phyloP scores from a whole-genome alignment of 768 basidiomycete species.

The Suillus subalutaceus region DNA sequence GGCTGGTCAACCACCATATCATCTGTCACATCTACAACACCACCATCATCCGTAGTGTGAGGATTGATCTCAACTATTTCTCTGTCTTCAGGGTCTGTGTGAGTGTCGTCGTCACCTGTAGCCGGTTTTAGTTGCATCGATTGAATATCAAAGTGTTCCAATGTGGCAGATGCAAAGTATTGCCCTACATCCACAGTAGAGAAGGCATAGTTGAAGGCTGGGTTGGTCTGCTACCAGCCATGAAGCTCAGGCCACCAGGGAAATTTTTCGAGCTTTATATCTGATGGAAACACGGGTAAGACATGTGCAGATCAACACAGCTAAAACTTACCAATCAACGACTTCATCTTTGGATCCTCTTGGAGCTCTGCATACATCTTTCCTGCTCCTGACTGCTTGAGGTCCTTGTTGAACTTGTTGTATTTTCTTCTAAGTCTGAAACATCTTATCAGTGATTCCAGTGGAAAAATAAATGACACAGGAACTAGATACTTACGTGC shows the following conservation, averaged over 20 bases:
- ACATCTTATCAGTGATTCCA: neutral
- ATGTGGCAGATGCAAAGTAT: constrained; percentile 10
- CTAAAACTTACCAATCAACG: neutral
- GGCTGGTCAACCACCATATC: neutral
- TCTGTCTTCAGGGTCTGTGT: neutral
- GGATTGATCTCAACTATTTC: neutral
- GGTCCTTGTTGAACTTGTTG: neutral
- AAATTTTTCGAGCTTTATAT: constrained; percentile 9
- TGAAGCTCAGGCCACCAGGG: constrained; percentile 16
- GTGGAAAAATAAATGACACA: neutral
- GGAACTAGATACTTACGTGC: neutral
- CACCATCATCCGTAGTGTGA: neutral
- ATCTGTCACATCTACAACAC: neutral
- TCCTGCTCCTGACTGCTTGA: neutral
- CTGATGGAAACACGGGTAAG: neutral
- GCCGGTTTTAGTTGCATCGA: neutral
- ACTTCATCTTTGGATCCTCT: constrained; percentile 1
- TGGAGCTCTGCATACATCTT: neutral
- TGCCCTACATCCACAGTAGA: constrained; percentile 4
- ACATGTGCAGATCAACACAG: neutral
- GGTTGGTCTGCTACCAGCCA: constrained; percentile 13
- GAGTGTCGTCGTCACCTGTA: neutral
- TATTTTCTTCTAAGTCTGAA: constrained; percentile 2
- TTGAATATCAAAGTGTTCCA: neutral
- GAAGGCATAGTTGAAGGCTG: constrained; percentile 4